phyloP scores from a whole-genome alignment of 106 monocot genomes.

The Apostasia shenzhenica region DNA sequence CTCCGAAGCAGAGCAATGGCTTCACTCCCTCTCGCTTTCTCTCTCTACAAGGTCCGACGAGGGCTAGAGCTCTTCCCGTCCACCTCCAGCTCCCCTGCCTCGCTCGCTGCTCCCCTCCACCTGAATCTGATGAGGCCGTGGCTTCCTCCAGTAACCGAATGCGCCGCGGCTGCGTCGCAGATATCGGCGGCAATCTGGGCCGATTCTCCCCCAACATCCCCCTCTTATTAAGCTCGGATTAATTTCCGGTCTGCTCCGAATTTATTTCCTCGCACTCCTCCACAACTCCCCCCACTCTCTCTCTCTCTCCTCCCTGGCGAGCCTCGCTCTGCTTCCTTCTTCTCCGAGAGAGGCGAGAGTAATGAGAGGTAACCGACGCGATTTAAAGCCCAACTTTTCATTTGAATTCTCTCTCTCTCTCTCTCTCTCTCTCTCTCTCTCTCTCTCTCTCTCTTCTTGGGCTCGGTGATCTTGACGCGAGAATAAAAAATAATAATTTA shows the following conservation, averaged over 20 bases:
- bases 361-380: conserved; percentile 15
- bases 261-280: conserved; percentile 7
- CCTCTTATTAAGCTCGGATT: conserved; percentile 11
- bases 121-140: neutral
- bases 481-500: too few species aligned
- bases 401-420: neutral
- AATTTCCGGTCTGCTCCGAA: conserved; percentile 12
- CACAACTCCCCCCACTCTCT: neutral
- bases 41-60: conserved; percentile 2
- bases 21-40: neutral
- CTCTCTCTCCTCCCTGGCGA: conserved; percentile 1
- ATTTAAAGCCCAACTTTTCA: conserved; percentile 12
- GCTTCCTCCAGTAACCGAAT: conserved; percentile 13
- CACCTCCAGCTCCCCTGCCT: neutral
- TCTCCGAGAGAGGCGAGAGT: neutral
- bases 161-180: conserved; percentile 1
- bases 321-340: conserved; percentile 11
- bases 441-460: neutral
- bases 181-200: conserved; percentile 19
- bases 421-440: conserved; percentile 2
- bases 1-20: neutral
- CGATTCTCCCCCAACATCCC: conserved; percentile 18
- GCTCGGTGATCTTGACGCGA: too few species aligned
- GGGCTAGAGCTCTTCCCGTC: neutral
- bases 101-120: conserved; percentile 6